Evolutionary conservation across 2,329 filamentous ascomycete genomes (phyloP), one percentile per base, ranked within the genome.

Genomic region (Neonectria coccinea): DNA sequence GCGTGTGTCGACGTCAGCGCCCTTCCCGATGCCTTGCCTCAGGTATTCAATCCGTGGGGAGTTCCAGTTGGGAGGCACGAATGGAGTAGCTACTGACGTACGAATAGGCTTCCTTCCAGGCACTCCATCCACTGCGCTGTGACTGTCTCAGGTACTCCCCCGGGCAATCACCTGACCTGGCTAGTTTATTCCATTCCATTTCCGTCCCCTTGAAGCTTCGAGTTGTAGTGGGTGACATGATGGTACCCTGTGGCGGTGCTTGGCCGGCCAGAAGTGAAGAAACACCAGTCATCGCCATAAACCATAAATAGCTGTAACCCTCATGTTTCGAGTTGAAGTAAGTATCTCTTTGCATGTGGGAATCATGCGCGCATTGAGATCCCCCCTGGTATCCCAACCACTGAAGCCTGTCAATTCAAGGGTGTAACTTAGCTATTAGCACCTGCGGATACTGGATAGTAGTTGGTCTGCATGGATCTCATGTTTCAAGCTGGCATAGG

Each of bases 1-100:
- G 77, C 73, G 79, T 66, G 70, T 75, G 79, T 78, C 81, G 80
- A 84, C 82, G 83, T 84, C 83, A 84, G 82, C 80, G 82, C 80
- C 81, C 59, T 33, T 33, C 31, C 31, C 31, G 31, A 33, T 31
- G 8, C 31, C 29, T 29, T 29, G 29, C 29, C 29, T 29, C 31
- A 33, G 31, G 31, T 33, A 33, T 33, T 33, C 31, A 11, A 70
- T n/a, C 16, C 14, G 36, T n/a, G 36, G 36, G 36, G 36, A 39
- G 36, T 29, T 29, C 29, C 29, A 29, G 29, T 39, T n/a, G 14
- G 36, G 58, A 60, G 64, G 68, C 67, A 70, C 67, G 62, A 50
- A 58, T 70, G 25, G 25, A 25, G 25, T 25, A 25, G 25, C 25
- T 25, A 25, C 25, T 25, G 25, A 25, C 25, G 25, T 69, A 70